Base-by-base conservation (phyloP, 371 early-diverging fungal species). In the Mucor circinelloides region DNA sequence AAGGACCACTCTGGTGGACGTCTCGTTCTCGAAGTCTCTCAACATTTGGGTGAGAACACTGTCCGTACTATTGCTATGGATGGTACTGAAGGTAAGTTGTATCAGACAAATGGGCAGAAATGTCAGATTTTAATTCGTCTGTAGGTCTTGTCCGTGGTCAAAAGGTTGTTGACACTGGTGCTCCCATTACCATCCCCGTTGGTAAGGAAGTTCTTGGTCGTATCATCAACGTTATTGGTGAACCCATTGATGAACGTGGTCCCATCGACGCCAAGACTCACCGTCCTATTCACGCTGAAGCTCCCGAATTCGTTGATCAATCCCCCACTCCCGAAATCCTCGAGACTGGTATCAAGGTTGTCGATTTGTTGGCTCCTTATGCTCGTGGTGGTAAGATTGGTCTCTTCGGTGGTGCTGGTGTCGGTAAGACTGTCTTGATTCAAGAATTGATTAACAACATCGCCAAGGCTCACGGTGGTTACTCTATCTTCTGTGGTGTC, bases 51-150 rank as follows among this genome's bases (percentile, higher is more conserved):
- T 77, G 97, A 98, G 85, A 96, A 97, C 93, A 96, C 97, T 68
- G 98, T 98, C 76, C 94, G 98, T 79, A 96, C 96, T 75, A 98
- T 98, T 93, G 98, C 97, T 83, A 98, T 98, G 98, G 98, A 98
- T 90, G 98, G 94, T 82, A 95, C 94, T 63, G 76, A 78, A 64
- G 78, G 73, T 75, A 73, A 34, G 64, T 13, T 4, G 10, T 3
- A 2, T 17, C 12, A 44, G 15, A 17, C 7, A 42, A 31, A 46
- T 1, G 7, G 27, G 19, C 5, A 17, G 10, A 27, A 10, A 56
- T 31, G 30, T 9, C 31, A 19, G 56, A 19, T 55, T 30, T 25
- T 52, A 59, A 31, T 44, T 64, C 46, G 36, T 42, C 9, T 17
- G 15, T 74, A 86, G 97, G 98, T 90, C 91, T 98, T 60, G 94